Conservation (phyloP, 257 asterid genomes). For the Capsicum pubescens region DNA sequence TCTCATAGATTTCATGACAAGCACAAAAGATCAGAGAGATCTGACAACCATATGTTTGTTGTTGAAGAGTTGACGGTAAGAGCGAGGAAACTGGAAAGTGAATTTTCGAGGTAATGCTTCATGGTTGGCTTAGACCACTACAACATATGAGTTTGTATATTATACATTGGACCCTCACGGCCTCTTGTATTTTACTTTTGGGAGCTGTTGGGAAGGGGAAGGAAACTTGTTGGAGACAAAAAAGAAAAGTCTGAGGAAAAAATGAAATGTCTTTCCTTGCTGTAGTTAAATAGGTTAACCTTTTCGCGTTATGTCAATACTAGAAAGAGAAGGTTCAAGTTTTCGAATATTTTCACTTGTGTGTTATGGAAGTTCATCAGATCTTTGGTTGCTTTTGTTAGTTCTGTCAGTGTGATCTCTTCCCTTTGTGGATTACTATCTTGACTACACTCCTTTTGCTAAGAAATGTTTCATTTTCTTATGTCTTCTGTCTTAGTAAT, state of each 20-base stretch:
- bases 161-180: neutral
- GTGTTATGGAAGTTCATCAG: neutral
- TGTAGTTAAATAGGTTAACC: constrained; percentile 12
- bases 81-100: constrained; percentile 59
- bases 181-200: constrained; percentile 14
- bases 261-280: constrained; percentile 1
- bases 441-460: constrained; percentile 5
- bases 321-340: neutral
- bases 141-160: constrained; percentile 21
- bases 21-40: constrained; percentile 44
- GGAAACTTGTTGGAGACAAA: neutral
- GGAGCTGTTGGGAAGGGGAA: constrained; percentile 15
- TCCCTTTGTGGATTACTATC: constrained; percentile 21
- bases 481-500: neutral
- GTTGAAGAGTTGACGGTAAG: constrained; percentile 50
- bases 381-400: constrained; percentile 20
- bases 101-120: constrained; percentile 52
- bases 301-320: constrained; percentile 4
- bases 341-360: neutral
- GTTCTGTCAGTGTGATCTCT: constrained; percentile 7
- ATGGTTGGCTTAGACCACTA: constrained; percentile 10
- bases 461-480: constrained; percentile 3
- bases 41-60: constrained; percentile 40
- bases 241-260: constrained; percentile 6
- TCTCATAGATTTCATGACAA: constrained; percentile 47